A percentile compares a stretch with the other conserved stretches of the same genome.
These are phyloP conservation scores for Cyberlindnera saturnus DNA, from an alignment of 805 yeast species.

Conservation along the genomic window DNA sequence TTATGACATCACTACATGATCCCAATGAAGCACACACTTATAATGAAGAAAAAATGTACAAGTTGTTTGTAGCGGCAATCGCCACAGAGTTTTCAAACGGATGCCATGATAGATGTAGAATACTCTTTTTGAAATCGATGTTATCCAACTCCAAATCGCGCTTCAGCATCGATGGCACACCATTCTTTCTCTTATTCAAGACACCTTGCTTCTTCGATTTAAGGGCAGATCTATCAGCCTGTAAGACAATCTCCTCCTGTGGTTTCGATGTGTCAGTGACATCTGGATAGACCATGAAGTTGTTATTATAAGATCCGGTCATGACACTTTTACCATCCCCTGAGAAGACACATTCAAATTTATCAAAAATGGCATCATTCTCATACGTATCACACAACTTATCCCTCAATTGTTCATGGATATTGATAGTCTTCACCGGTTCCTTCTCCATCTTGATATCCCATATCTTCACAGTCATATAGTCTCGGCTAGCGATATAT, in stretches of 20 bases:
- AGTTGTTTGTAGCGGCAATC: conserved; percentile 95
- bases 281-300: conserved; percentile 94
- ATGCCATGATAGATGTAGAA: conserved; percentile 96
- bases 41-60: conserved; percentile 75
- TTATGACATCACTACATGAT: background rate
- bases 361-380: conserved; percentile 96
- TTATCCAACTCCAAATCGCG: conserved; percentile 46
- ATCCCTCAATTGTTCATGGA: conserved; percentile 92
- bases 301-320: conserved; percentile 97
- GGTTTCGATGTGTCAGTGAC: conserved; percentile 37
- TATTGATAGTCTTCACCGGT: conserved; percentile 90
- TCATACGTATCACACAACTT: conserved; percentile 95
- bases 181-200: conserved; percentile 25
- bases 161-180: conserved; percentile 34
- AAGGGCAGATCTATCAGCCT: conserved; percentile 97
- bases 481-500: conserved; percentile 94
- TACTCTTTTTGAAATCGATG: conserved; percentile 91
- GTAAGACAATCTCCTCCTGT: conserved; percentile 65
- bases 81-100: conserved; percentile 96
- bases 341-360: conserved; percentile 91
- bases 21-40: conserved; percentile 23
- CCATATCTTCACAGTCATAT: conserved; percentile 97
- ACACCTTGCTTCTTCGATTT: conserved; percentile 59
- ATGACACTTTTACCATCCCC: conserved; percentile 89
- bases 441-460: conserved; percentile 95